phyloP scores from a whole-genome alignment of 257 asterid species.

The Solanum acaule region DNA sequence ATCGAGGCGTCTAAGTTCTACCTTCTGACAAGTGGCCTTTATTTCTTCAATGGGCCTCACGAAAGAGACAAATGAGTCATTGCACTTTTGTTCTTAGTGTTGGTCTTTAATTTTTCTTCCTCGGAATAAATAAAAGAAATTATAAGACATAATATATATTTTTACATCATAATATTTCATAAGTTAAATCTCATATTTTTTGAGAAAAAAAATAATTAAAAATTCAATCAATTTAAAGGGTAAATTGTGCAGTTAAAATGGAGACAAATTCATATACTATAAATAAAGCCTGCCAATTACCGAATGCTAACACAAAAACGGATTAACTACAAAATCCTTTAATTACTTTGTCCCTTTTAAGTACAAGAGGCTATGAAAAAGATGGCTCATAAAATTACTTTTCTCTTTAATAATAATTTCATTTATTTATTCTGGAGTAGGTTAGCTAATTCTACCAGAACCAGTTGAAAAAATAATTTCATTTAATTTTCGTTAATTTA shows the following conservation, averaged over 20 bases:
- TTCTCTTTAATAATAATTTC: neutral
- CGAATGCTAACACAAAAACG: neutral
- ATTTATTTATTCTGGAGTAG: neutral
- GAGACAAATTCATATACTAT: neutral
- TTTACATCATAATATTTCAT: too few species aligned
- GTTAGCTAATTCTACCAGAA: neutral
- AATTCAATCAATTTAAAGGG: too few species aligned
- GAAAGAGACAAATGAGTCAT: too few species aligned
- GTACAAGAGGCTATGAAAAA: neutral
- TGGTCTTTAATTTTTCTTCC: neutral
- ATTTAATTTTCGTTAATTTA: neutral
- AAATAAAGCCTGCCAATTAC: neutral
- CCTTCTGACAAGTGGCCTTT: neutral
- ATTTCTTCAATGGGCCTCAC: too few species aligned
- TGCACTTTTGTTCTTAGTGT: neutral
- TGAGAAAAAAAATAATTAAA: too few species aligned
- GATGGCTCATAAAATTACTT: neutral
- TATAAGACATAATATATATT: too few species aligned
- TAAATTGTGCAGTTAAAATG: neutral
- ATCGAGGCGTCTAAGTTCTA: neutral
- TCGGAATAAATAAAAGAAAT: neutral
- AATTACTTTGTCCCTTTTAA: neutral
- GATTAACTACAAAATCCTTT: neutral
- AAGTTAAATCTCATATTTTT: too few species aligned
- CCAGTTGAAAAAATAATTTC: neutral